Evolutionary conservation across 2,329 filamentous ascomycete genomes (phyloP), one percentile per base, ranked within the genome.

Genomic region (Aspergillus sclerotialis): DNA sequence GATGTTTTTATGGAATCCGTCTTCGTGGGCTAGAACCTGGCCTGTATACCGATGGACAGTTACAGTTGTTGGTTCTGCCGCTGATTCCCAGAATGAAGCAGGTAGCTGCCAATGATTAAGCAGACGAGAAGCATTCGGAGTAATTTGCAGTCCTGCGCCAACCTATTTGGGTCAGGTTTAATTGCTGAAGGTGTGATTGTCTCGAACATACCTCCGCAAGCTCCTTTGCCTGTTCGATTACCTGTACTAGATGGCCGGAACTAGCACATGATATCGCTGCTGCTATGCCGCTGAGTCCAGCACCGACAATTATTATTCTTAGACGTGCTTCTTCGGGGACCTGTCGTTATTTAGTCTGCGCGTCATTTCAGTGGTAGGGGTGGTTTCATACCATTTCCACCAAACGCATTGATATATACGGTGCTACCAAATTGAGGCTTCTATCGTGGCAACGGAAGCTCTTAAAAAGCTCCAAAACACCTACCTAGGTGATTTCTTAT

Each of bases 101-200:
- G 47, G 44, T 0, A 58, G 46, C 4, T 47, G 29, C 56, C 56
- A 60, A 35, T 55, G 39, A 4, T 46, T 37, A 33, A 60, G 44
- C 7, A 60, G 46, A 1, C 51, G 52, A 1, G 54, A 57, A 8
- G 52, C 51, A 33, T 60, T 60, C 2, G 56, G 55, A 4, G 52
- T 56, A 26, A 60, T 77, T 54, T 82, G 78, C 5, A 84, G 68
- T 4, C 82, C 81, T 48, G 86, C 83, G 10, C 84, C 79, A 40
- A 75, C 65, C 38, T 74, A 70, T 4, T 57, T 26, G 14, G 5
- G 6, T n/a, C 12, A 3, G n/a, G 14, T 3, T 3, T 5, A 23
- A 5, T 23, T 7, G n/a, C 13, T 25, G 4, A 12, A 18, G 15
- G 7, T 30, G 4, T 1, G n/a, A 13, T 4, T 16, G 13, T 23